Base-by-base conservation (phyloP, 1,284 basidiomycete species). In the Pyrrhoderma noxium region DNA sequence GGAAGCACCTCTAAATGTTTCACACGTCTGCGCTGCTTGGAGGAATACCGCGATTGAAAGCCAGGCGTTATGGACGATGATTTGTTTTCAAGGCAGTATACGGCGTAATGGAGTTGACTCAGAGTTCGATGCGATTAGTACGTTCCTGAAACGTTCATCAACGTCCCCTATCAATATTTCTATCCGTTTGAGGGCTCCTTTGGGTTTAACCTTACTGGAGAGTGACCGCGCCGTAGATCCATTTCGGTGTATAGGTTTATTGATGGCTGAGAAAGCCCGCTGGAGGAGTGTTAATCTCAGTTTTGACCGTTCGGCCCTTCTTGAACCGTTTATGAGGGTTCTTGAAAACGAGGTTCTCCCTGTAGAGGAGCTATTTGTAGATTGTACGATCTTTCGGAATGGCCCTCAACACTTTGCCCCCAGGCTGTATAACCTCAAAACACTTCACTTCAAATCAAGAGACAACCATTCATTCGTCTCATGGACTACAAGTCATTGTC, bases 1-100 rank as follows among this genome's bases (percentile, higher is more conserved):
- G n/a, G 38, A 40, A 21, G 38, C 38, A 21, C 38, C 38, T n/a
- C 38, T 40, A 40, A 40, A 40, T n/a, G 38, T 40, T 40, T 40
- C 38, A 5, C 38, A 40, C 38, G 38, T 40, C n/a, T 16, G 38
- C 38, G 8, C 7, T 8, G n/a, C 8, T 40, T 40, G 38, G 38
- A 40, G 38, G 19, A 40, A 21, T 8, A 4, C n/a, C n/a, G 4
- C 38, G n/a, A 5, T 40, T 5, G 5, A 4, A 16, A 7, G 5
- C 14, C n/a, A 5, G n/a, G 7, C 4, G 5, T 8, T 40, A 21
- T 40, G 38, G 38, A 8, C 38, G 8, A 5, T n/a, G 19, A 40
- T 40, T 40, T 40, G 38, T n/a, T 40, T 40, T 40, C 38, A 40
- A 21, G 38, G 38, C 14, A 40, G 38, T 14, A 4, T 40, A 7